Percentiles rank a stretch among this genome's conserved stretches.
Evolutionary conservation across 176 grass and related monocot genomes (phyloP).

Genomic region (Triticum monococcum): DNA sequence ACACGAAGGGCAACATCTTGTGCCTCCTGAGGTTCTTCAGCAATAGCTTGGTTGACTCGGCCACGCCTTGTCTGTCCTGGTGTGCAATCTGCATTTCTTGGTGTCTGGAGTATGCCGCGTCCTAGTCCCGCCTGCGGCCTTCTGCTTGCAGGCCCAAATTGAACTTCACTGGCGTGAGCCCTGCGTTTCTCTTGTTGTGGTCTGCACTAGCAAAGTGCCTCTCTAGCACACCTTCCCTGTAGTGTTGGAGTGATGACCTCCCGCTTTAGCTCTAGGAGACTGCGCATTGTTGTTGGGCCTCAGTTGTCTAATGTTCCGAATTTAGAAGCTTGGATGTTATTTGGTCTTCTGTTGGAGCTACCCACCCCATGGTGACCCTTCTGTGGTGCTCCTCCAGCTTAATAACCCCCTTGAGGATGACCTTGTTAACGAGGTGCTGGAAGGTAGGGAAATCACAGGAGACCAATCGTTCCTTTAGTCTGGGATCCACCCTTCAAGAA

Average conservation of each 20-base stretch:
- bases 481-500: not conserved
- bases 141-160: not conserved
- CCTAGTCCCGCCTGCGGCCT: not conserved
- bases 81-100: not conserved
- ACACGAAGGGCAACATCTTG: not conserved
- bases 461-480: not conserved
- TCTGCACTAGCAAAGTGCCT: not conserved
- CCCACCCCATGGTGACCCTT: not conserved
- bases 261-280: not conserved
- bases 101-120: not conserved
- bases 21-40: not conserved
- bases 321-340: not conserved
- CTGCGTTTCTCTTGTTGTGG: not conserved
- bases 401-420: not conserved
- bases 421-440: not conserved
- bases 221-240: not conserved
- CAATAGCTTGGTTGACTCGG: not conserved
- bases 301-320: not conserved
- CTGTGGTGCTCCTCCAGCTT: not conserved
- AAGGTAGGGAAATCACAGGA: not conserved
- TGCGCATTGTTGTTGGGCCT: not conserved
- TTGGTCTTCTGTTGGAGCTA: not conserved
- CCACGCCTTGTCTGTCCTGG: not conserved
- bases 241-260: not conserved
- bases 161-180: not conserved